Percentiles rank a stretch among this genome's conserved stretches.
phyloP scores from a whole-genome alignment of 257 asterid species.

The Gentiana straminea region DNA sequence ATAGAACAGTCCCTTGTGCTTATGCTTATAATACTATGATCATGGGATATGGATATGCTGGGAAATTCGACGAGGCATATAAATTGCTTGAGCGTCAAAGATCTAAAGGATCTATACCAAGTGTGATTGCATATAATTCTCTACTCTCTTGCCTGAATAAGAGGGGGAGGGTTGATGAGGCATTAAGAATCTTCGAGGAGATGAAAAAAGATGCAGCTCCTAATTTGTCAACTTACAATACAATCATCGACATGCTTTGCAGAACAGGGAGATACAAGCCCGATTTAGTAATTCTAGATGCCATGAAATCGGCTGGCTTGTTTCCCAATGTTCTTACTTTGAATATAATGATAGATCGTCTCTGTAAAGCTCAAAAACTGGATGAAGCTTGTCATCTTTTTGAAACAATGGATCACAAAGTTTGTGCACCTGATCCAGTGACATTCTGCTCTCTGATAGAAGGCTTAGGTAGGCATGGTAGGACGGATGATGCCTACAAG shows the following conservation, averaged over 20 bases:
- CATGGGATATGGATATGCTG: constrained; percentile 88
- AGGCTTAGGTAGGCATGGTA: constrained; percentile 87
- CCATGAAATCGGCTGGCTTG: constrained; percentile 60
- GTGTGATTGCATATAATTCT: constrained; percentile 81
- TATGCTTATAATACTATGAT: constrained; percentile 95
- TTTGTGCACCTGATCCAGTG: constrained; percentile 51
- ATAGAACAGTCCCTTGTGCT: constrained; percentile 77
- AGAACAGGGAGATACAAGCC: constrained; percentile 48
- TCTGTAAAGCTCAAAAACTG: constrained; percentile 80
- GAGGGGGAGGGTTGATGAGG: constrained; percentile 67
- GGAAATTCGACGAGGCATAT: constrained; percentile 75
- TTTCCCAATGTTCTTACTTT: constrained; percentile 63
- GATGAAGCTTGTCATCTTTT: constrained; percentile 72
- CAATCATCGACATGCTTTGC: constrained; percentile 79
- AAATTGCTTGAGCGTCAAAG: constrained; percentile 82
- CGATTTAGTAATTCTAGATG: constrained; percentile 54
- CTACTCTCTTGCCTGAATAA: constrained; percentile 80
- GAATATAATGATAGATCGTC: constrained; percentile 84
- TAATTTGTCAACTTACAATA: constrained; percentile 70
- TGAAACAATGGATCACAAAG: constrained; percentile 54
- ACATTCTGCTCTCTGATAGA: constrained; percentile 86
- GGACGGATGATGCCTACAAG: constrained; percentile 74
- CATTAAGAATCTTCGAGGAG: constrained; percentile 49
- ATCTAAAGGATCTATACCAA: constrained; percentile 73
- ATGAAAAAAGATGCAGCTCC: constrained; percentile 93